Conservation (phyloP, 352 stramenopile genomes). For the Phytophthora crassamura region DNA sequence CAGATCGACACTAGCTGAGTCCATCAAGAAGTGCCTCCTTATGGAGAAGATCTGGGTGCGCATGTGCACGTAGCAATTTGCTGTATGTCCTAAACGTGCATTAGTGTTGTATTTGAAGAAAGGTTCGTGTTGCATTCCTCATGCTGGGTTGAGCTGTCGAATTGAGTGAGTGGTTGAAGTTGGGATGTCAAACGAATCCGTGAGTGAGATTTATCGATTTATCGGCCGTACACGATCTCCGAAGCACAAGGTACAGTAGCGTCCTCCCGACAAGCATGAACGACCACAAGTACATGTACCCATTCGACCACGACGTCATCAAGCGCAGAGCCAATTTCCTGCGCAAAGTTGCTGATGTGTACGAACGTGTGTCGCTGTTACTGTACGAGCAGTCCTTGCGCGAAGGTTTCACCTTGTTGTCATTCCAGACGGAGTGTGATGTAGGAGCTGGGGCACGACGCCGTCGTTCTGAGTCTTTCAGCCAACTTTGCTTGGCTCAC, state of each 20-base stretch:
- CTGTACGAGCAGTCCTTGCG: not conserved
- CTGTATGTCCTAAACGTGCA: too few relatives aligned
- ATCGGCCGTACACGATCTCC: too few relatives aligned
- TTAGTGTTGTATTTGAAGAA: too few relatives aligned
- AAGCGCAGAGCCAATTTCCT: constrained; percentile 57
- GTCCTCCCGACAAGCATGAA: constrained; percentile 48
- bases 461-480: constrained; percentile 58
- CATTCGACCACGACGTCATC: constrained; percentile 52
- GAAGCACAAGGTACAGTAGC: constrained; percentile 4
- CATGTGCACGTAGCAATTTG: not conserved
- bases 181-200: constrained; percentile 22
- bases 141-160: too few relatives aligned
- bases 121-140: too few relatives aligned
- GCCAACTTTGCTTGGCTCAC: constrained; percentile 81
- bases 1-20: constrained; percentile 6
- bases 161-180: not conserved
- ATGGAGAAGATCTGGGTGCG: too few relatives aligned
- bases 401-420: constrained; percentile 9
- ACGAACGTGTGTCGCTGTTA: constrained; percentile 24
- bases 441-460: constrained; percentile 47
- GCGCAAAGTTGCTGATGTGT: constrained; percentile 56
- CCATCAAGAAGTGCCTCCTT: not conserved
- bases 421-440: constrained; percentile 51
- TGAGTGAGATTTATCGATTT: too few relatives aligned
- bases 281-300: constrained; percentile 63